Evolutionary conservation across 169 alveolate genomes (phyloP), one percentile per base, ranked within the genome.

Genomic region (Eimeria necatrix): DNA sequence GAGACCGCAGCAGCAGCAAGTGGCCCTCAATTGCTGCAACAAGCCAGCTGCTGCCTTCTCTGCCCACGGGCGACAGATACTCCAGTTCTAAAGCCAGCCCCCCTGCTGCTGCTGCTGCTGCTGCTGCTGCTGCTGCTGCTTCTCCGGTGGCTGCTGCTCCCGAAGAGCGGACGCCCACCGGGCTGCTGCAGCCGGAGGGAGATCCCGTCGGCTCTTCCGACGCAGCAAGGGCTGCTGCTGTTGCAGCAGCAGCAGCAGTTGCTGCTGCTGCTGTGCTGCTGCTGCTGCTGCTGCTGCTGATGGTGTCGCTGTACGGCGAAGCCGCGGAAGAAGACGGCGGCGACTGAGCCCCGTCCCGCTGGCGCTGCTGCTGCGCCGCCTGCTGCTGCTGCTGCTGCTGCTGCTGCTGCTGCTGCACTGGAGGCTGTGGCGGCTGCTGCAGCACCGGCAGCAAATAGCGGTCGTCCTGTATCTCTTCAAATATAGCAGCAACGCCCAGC

Each of bases 1-100:
- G 85, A 70, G 96, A 97, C 93, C 97, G 97, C 68, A 97, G 98
- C 78, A 98, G 96, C 51, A 96, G 93, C 24, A 98, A 92, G 73
- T 96, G 95, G 26, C 98, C 98, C 88, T 96, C 98, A 46, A 98
- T 81, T 68, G 97, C 95, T 3, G 98, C 98, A 12, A 89, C 73
- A 10, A 89, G 87, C 76, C 84, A 89, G 22, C 56, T 74, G 59
- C 59, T 74, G 52, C 59, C 85, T 7, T 26, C 59, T 49, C 32
- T 74, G 22, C 85, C 85, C 5, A 46, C 24, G 3, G 85, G 85
- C 2, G 14, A 10, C 9, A 74, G n/a, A 74, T 74, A 74, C 12
- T 74, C 85, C 48, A 74, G 48, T n/a, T 74, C 85, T 46, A 74
- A 46, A 16, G 85, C 32, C 4, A 74, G n/a, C 5, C 24, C 20